Evolutionary conservation across 352 stramenopile species (phyloP).

Genomic region (Phytopythium helicoides): DNA sequence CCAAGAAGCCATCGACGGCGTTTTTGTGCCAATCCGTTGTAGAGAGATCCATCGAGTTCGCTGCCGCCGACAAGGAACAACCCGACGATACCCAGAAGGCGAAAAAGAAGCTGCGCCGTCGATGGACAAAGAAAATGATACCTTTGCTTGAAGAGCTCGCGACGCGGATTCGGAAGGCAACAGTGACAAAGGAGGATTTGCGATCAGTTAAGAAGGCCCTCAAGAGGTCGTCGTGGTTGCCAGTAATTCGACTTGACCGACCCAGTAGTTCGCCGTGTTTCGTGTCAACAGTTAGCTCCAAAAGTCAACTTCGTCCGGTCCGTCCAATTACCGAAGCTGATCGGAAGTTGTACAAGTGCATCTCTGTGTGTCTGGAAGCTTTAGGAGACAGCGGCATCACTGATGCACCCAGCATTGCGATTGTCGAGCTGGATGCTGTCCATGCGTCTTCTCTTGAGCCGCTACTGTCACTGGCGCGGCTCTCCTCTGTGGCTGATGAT

Average conservation of each 20-base stretch:
- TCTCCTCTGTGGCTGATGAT: slow-evolving; percentile 23
- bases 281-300: background rate
- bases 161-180: slow-evolving; percentile 41
- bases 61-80: background rate
- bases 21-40: slow-evolving; percentile 40
- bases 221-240: slow-evolving; percentile 36
- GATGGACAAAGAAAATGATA: slow-evolving; percentile 35
- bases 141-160: slow-evolving; percentile 40
- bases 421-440: slow-evolving; percentile 25
- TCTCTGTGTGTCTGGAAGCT: slow-evolving; percentile 23
- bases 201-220: slow-evolving; percentile 46
- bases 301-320: slow-evolving; percentile 13
- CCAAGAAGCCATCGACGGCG: slow-evolving; percentile 51
- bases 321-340: slow-evolving; percentile 28
- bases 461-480: slow-evolving; percentile 32
- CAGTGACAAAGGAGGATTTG: slow-evolving; percentile 33
- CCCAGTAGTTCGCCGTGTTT: background rate
- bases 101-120: background rate
- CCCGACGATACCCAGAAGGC: slow-evolving; percentile 19
- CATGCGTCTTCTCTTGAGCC: slow-evolving; percentile 22
- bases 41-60: background rate
- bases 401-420: slow-evolving; percentile 12
- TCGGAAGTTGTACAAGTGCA: slow-evolving; percentile 34
- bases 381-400: background rate
- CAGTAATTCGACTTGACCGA: slow-evolving; percentile 3